A percentile compares a stretch with the other conserved stretches of the same genome.
Evolutionary conservation across 495 filamentous ascomycete genomes (phyloP).

Genomic region (Parachaetomium inaequale): DNA sequence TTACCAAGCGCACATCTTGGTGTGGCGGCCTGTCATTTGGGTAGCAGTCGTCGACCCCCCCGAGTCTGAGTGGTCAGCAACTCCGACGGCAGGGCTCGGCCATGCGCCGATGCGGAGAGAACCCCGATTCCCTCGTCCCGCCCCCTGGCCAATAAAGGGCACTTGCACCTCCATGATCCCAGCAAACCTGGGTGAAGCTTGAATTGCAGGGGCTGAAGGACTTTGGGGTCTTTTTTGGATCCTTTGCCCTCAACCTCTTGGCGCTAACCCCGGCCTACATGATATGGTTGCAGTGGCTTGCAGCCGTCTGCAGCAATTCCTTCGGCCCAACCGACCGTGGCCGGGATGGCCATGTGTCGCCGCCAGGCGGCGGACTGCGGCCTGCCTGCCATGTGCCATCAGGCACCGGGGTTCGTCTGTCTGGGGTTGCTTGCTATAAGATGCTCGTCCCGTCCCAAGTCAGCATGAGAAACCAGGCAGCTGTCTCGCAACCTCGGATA

Average conservation of each 20-base stretch:
- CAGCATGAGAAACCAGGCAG: neutral
- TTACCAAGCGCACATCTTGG: neutral
- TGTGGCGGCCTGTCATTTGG: neutral
- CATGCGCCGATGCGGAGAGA: neutral
- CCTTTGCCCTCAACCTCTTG: neutral
- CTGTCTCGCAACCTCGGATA: neutral
- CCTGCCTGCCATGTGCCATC: neutral
- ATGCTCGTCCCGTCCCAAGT: neutral
- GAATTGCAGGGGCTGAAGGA: neutral
- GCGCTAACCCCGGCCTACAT: neutral
- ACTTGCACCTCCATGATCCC: neutral
- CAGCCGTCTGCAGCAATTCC: slow-evolving; percentile 2
- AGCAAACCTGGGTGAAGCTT: neutral
- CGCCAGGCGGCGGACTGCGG: neutral
- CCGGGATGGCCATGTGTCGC: neutral
- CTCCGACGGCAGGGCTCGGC: neutral
- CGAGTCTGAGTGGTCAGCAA: neutral
- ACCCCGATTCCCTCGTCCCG: neutral
- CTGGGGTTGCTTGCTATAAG: slow-evolving; percentile 1
- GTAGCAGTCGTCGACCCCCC: neutral
- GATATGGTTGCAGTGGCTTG: slow-evolving; percentile 5
- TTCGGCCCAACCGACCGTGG: slow-evolving; percentile 7
- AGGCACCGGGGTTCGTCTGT: neutral
- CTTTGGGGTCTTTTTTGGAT: neutral
- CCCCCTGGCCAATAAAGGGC: neutral